phyloP scores from a whole-genome alignment of 768 basidiomycete species.

The Kwoniella botswanensis region DNA sequence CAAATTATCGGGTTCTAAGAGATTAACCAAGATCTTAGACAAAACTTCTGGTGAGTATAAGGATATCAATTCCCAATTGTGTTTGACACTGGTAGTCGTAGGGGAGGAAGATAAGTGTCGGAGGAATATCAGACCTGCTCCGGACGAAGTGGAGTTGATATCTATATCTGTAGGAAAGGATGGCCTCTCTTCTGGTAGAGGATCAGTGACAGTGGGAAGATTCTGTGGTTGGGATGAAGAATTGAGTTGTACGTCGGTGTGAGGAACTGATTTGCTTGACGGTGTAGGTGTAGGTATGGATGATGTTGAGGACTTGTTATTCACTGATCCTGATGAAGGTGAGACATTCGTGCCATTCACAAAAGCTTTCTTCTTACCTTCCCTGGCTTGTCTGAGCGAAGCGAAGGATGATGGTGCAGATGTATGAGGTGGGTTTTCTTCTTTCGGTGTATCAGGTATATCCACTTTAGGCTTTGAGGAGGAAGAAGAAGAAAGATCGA shows the following conservation, averaged over 20 bases:
- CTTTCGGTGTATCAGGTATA: not conserved
- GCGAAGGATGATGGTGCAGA: slow-evolving; percentile 17
- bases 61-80: slow-evolving; percentile 15
- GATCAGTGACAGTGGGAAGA: not conserved
- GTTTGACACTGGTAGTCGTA: slow-evolving; percentile 3
- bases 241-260: no score
- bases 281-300: not conserved
- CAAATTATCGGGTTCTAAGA: slow-evolving; percentile 47
- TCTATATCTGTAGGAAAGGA: slow-evolving; percentile 25
- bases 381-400: slow-evolving; percentile 21
- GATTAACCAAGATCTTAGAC: slow-evolving; percentile 24
- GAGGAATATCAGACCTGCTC: slow-evolving; percentile 39
- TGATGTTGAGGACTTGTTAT: not conserved
- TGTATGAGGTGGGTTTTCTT: not conserved
- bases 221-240: not conserved
- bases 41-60: slow-evolving; percentile 35
- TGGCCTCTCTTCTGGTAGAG: not conserved
- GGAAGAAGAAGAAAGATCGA: not conserved
- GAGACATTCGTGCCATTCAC: slow-evolving; percentile 1
- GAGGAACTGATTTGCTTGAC: no score
- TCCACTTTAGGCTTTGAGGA: not conserved
- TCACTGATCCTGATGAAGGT: not conserved
- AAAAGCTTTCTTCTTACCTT: slow-evolving; percentile 27
- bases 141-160: slow-evolving; percentile 32
- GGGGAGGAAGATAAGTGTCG: slow-evolving; percentile 23